Evolutionary conservation across 148 eudicot species (phyloP), one percentile per base, ranked within the genome.

Genomic region (Rhododendron vialii): DNA sequence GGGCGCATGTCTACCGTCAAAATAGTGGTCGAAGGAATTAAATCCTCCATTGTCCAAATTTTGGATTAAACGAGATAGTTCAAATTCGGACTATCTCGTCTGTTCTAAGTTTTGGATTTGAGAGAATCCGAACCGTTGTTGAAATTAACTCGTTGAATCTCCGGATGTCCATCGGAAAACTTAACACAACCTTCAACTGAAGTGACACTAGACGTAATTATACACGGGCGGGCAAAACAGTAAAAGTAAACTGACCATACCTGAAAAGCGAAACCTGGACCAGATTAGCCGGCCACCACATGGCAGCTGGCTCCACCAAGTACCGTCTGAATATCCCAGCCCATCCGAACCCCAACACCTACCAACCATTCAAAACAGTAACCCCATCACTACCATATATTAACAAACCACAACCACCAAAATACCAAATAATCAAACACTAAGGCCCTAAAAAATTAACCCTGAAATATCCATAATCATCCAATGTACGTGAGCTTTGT

Each of bases 211-310:
- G 71, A 24, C 74, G 33, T 67, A 67, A 67, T 67, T 67, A 33
- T 33, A 33, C 10, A 15, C 30, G 14, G 26, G 8, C 18, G 14
- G 36, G 35, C 38, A 1, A 69, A 69, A 28, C n/a, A 61, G 11
- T 26, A 67, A 67, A 69, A 17, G 36, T 35, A 15, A 36, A 4
- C 43, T 14, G 17, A 35, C 8, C 81, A 14, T 88, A 92, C 98
- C 99, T 93, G 94, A 97, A 97, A 26, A 97, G 87, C 43, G 99
- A 97, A 82, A 97, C 99, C 87, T 97, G 99, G 24, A 97, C 99
- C 30, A 97, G 94, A 86, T 97, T 97, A 3, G 96, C 90, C 22
- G 99, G 99, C 99, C 99, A 97, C 99, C 99, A 97, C 99, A 97
- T 97, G 47, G 92, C 96, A 0, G 99, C 95, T 17, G 99, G 99